Conservation (phyloP, 148 eudicot genomes). For the Rhododendron simsii region DNA sequence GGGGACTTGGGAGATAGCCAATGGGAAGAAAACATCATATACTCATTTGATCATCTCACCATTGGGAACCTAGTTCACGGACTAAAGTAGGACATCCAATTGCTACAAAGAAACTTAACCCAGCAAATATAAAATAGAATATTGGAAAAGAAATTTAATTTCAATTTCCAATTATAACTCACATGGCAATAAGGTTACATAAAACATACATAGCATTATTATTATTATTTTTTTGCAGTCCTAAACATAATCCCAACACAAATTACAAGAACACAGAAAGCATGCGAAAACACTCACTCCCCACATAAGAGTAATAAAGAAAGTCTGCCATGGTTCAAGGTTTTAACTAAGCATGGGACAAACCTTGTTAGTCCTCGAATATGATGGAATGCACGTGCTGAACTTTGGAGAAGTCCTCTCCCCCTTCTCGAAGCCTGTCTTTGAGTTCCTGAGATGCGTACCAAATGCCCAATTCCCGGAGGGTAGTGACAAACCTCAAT, state of each 20-base stretch:
- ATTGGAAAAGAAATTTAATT: too few species aligned
- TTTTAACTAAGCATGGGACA: background rate
- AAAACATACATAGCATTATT: background rate
- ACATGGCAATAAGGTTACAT: background rate
- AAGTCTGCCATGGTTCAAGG: too few species aligned
- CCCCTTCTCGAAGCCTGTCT: conserved; percentile 9
- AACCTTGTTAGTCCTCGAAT: background rate
- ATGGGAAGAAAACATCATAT: too few species aligned
- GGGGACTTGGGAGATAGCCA: too few species aligned
- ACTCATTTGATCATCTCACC: too few species aligned
- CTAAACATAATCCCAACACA: too few species aligned
- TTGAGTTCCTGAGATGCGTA: conserved; percentile 1
- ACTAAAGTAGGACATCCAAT: too few species aligned
- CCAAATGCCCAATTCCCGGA: background rate
- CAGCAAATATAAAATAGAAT: background rate
- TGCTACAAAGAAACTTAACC: background rate
- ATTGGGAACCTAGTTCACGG: too few species aligned
- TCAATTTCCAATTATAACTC: background rate
- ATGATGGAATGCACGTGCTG: background rate
- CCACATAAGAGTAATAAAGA: too few species aligned
- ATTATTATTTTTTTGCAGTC: too few species aligned
- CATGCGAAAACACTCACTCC: too few species aligned
- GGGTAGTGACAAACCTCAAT: conserved; percentile 8
- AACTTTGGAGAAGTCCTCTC: conserved; percentile 18
- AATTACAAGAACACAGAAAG: too few species aligned